These are phyloP conservation scores for Neoboletus magnificus DNA, from an alignment of 768 basidiomycete genomes.

Conservation along the genomic window DNA sequence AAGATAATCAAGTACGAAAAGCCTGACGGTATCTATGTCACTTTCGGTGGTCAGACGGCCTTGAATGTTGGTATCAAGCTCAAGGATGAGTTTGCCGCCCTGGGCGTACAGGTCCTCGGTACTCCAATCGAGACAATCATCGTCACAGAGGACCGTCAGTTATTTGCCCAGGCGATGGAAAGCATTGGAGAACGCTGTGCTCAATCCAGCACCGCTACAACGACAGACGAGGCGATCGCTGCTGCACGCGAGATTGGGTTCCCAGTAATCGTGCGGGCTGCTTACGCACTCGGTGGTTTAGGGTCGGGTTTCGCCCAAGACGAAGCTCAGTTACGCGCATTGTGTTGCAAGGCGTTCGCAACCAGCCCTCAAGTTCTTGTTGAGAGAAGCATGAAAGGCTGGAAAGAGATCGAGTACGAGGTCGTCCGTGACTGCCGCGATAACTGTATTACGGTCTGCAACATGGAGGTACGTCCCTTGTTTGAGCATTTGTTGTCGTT, in stretches of 20 bases:
- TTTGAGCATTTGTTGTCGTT: not conserved
- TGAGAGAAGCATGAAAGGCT: constrained; percentile 99
- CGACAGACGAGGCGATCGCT: constrained; percentile 72
- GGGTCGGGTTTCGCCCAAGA: constrained; percentile 97
- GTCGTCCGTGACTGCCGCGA: constrained; percentile 96
- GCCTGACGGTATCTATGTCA: constrained; percentile 98
- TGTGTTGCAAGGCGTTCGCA: constrained; percentile 94
- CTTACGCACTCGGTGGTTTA: constrained; percentile 93
- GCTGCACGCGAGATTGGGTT: constrained; percentile 87
- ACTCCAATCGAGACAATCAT: constrained; percentile 98
- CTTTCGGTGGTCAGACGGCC: constrained; percentile 98
- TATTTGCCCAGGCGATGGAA: constrained; percentile 92
- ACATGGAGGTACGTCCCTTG: constrained; percentile 88
- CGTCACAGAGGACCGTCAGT: constrained; percentile 92
- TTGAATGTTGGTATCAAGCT: constrained; percentile 96
- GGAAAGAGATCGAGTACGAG: constrained; percentile 99
- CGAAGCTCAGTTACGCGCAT: constrained; percentile 79
- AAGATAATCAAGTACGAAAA: constrained; percentile 99
- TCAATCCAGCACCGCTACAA: constrained; percentile 84
- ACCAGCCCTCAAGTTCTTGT: constrained; percentile 98
- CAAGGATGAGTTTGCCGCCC: constrained; percentile 89
- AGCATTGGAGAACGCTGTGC: constrained; percentile 96
- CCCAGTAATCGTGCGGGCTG: constrained; percentile 95
- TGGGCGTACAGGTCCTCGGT: constrained; percentile 92
- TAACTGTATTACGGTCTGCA: constrained; percentile 99